Conservation (phyloP, 345 rosid species). For the Ceriops decandra region DNA sequence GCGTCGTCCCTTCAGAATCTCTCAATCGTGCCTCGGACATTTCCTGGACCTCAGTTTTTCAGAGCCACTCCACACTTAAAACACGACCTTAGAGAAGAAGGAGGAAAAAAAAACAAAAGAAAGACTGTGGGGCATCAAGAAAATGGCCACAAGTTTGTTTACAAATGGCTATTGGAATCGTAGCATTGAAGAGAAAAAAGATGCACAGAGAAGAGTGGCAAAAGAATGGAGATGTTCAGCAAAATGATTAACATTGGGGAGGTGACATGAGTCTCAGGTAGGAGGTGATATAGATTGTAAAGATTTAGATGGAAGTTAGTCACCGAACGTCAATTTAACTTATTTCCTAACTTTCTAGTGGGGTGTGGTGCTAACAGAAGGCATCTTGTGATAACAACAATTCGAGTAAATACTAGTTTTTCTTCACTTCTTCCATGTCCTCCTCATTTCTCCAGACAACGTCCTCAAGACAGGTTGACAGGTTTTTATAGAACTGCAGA, state of each 20-base stretch:
- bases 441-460: slow-evolving; percentile 96
- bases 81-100: too few relatives aligned
- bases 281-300: too few relatives aligned
- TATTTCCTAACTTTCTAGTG: too few relatives aligned
- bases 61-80: too few relatives aligned
- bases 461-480: slow-evolving; percentile 68
- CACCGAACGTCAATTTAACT: too few relatives aligned
- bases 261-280: not conserved
- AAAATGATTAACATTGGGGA: slow-evolving; percentile 14
- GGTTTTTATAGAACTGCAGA: slow-evolving; percentile 84
- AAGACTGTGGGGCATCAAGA: too few relatives aligned
- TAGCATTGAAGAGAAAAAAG: slow-evolving; percentile 1
- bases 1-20: too few relatives aligned
- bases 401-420: slow-evolving; percentile 11
- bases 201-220: not conserved
- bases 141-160: too few relatives aligned
- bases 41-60: too few relatives aligned
- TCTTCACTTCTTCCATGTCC: slow-evolving; percentile 52
- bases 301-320: too few relatives aligned
- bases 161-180: not conserved
- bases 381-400: slow-evolving; percentile 2
- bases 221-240: slow-evolving; percentile 32
- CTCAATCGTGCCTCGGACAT: too few relatives aligned
- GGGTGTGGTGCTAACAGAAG: not conserved
- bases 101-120: too few relatives aligned